Evolutionary conservation across 2,329 filamentous ascomycete species (phyloP).

Genomic region (Didymella sp.): DNA sequence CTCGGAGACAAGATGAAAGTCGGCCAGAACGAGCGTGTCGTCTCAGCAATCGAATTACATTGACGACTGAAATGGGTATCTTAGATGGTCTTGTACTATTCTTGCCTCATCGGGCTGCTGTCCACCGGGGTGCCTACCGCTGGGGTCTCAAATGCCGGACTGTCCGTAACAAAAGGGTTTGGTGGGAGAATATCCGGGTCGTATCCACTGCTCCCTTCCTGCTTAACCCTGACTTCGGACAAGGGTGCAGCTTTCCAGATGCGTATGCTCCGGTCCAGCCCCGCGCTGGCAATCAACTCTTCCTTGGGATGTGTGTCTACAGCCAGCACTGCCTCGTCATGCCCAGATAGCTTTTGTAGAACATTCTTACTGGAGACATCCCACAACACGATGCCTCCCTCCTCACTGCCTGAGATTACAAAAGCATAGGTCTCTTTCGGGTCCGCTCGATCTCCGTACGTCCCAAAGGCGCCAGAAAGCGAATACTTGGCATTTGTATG

Average conservation of each 20-base stretch:
- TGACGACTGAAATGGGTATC: conserved; percentile 4
- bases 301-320: conserved; percentile 65
- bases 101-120: conserved; percentile 10
- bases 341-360: conserved; percentile 68
- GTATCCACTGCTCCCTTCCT: conserved; percentile 23
- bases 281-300: conserved; percentile 66
- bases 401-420: conserved; percentile 84
- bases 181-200: conserved; percentile 31
- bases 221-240: background rate
- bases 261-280: conserved; percentile 46
- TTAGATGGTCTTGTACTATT: background rate
- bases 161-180: conserved; percentile 28
- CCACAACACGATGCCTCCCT: conserved; percentile 86
- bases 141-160: conserved; percentile 9
- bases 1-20: background rate
- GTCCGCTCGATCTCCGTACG: conserved; percentile 56
- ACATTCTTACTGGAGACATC: conserved; percentile 82
- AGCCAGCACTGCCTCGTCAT: conserved; percentile 65
- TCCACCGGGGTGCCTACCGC: conserved; percentile 10
- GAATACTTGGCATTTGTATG: conserved; percentile 85
- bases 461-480: conserved; percentile 83
- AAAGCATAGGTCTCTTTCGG: conserved; percentile 60
- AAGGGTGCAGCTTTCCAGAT: conserved; percentile 14
- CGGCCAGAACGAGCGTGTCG: background rate
- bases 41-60: background rate